Base-by-base conservation (phyloP, 768 basidiomycete species). In the Cyathus striatus region DNA sequence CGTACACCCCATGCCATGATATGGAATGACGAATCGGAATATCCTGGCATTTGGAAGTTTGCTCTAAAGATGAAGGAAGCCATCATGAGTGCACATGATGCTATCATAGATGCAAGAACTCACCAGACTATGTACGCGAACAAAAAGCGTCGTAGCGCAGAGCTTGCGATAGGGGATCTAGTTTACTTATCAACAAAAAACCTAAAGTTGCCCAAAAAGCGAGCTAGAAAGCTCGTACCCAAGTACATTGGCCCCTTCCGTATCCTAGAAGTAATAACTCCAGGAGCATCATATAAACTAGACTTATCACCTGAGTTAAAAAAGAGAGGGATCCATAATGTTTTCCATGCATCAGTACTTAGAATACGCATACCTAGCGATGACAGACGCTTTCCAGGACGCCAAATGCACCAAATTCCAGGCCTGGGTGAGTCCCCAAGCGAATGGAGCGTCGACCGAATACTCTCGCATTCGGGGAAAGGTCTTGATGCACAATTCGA, bases 331-430 rank as follows among this genome's bases (percentile, higher is more conserved):
- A 47, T 61, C 3, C 55, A 59, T 41, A 54, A 58, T 6, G 57
- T 48, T 0, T 70, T 69, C 50, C 66, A 71, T 34, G 50, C 55
- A 1, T 60, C 58, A 5, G 47, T 60, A 9, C 51, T 71, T 0
- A 20, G 47, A 0, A 49, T 44, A 2, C 56, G 53, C 32, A 9
- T 47, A 1, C 36, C 63, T 0, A 71, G 63, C 43, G 58, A 72
- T 41, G 35, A 51, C 16, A 0, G 23, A 0, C 40, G 52, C 1
- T 72, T 70, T 44, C 69, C 69, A 2, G 47, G 45, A 0, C 53
- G 64, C 0, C 38, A 48, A 5, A 41, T 44, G 12, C 34, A 48
- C 2, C 45, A 48, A 25, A 49, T 60, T 2, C 23, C 40, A 1
- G 50, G 57, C 5, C 38, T 48, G 14, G 45, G 40, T 14, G 10